phyloP scores from a whole-genome alignment of 2,329 filamentous ascomycete species.

The Beauveria sp. region DNA sequence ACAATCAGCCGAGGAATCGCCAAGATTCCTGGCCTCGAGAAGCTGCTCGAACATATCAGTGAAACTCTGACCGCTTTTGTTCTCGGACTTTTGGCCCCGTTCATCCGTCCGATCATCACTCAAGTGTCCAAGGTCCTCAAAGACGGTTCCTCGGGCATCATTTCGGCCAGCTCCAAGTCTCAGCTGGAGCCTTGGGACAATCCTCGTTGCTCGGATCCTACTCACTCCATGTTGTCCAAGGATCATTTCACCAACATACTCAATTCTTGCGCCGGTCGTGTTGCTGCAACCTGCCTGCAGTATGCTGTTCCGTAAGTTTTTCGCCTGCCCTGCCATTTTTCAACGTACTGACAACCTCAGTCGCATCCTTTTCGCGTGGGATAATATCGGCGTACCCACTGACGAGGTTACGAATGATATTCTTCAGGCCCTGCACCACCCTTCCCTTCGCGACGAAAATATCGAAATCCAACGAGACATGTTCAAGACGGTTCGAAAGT shows the following conservation, averaged over 20 bases:
- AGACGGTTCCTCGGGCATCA: slow-evolving; percentile 68
- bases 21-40: slow-evolving; percentile 85
- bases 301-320: slow-evolving; percentile 68
- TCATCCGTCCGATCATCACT: slow-evolving; percentile 84
- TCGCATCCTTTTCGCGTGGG: slow-evolving; percentile 85
- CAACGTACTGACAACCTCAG: slow-evolving; percentile 24
- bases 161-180: slow-evolving; percentile 60
- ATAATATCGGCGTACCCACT: slow-evolving; percentile 74
- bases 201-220: slow-evolving; percentile 66
- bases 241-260: slow-evolving; percentile 77
- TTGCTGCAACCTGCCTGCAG: slow-evolving; percentile 69
- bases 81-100: slow-evolving; percentile 82
- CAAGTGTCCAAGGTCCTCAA: slow-evolving; percentile 79
- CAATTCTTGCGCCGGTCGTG: slow-evolving; percentile 67
- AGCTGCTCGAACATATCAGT: slow-evolving; percentile 85
- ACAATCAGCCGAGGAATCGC: slow-evolving; percentile 77
- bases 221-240: slow-evolving; percentile 70
- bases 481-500: slow-evolving; percentile 77
- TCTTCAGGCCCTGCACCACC: slow-evolving; percentile 81
- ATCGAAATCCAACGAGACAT: slow-evolving; percentile 79
- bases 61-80: slow-evolving; percentile 91
- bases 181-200: slow-evolving; percentile 79
- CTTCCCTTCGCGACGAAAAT: slow-evolving; percentile 66
- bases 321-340: not conserved
- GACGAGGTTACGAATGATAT: slow-evolving; percentile 80